Percentiles rank a stretch among this genome's conserved stretches.
phyloP scores from a whole-genome alignment of 306 rosid genomes.

The Vigna mungo region DNA sequence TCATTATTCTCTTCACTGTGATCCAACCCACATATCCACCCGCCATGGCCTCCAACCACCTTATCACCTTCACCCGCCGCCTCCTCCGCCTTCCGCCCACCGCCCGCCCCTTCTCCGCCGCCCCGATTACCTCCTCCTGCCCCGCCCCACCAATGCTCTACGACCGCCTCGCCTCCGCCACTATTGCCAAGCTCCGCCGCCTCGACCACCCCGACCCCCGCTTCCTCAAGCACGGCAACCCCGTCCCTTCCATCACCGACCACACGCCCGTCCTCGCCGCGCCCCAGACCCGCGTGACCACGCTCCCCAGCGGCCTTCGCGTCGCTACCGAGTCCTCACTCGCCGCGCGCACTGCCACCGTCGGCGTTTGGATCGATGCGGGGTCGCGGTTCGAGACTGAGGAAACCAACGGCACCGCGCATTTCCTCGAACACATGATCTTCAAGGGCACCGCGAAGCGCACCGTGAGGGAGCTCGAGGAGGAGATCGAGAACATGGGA shows the following conservation, averaged over 20 bases:
- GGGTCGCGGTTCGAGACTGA: constrained; percentile 90
- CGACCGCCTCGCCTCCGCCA: constrained; percentile 76
- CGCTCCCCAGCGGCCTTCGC: constrained; percentile 74
- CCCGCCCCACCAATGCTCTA: constrained; percentile 81
- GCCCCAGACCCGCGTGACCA: constrained; percentile 77
- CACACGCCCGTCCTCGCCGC: constrained; percentile 69
- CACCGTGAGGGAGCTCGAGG: constrained; percentile 70
- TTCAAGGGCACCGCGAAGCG: constrained; percentile 81
- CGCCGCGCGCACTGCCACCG: constrained; percentile 70
- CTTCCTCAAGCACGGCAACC: constrained; percentile 80
- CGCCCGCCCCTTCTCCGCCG: constrained; percentile 1
- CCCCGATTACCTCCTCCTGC: constrained; percentile 51
- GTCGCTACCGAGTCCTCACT: constrained; percentile 85
- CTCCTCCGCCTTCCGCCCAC: constrained; percentile 21
- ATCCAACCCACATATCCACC: neutral
- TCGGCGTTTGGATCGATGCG: constrained; percentile 89
- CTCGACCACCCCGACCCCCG: constrained; percentile 79
- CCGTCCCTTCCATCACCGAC: constrained; percentile 58
- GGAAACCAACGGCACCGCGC: constrained; percentile 88
- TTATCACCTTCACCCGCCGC: constrained; percentile 49
- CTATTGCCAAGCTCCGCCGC: constrained; percentile 58
- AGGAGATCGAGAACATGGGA: constrained; percentile 93
- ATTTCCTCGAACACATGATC: constrained; percentile 90
- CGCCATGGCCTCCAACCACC: constrained; percentile 70
- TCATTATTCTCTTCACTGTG: neutral